Conservation (phyloP, 371 early-diverging fungal genomes). For the Rhizomucor miehei region DNA sequence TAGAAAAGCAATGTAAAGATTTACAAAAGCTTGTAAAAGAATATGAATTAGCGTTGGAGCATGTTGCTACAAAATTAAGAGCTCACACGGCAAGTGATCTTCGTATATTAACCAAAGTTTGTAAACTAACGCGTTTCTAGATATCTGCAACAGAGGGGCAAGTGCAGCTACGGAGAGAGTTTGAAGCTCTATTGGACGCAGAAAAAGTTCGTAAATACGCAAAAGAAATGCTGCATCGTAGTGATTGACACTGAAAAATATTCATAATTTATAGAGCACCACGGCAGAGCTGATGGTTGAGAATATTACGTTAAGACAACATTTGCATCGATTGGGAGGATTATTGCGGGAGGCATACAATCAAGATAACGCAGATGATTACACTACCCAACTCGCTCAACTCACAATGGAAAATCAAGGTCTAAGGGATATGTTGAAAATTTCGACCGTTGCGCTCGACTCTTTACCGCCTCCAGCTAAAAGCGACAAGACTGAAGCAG, state of each 20-base stretch:
- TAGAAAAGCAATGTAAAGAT: constrained; percentile 27
- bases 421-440: constrained; percentile 21
- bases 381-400: constrained; percentile 22
- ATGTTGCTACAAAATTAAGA: constrained; percentile 29
- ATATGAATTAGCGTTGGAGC: constrained; percentile 30
- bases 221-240: not conserved
- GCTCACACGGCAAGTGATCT: constrained; percentile 22
- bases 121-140: constrained; percentile 9
- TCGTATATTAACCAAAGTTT: not conserved
- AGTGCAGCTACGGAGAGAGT: constrained; percentile 30
- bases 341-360: constrained; percentile 21
- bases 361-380: constrained; percentile 11
- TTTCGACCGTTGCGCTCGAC: constrained; percentile 6
- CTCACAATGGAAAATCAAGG: constrained; percentile 29
- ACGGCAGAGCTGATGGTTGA: constrained; percentile 40
- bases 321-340: constrained; percentile 23
- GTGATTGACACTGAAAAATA: no score
- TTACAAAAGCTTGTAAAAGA: constrained; percentile 28
- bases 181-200: constrained; percentile 41
- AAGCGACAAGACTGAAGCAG: not conserved
- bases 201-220: constrained; percentile 30
- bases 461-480: not conserved
- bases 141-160: constrained; percentile 33
- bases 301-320: constrained; percentile 35
- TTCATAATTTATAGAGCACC: constrained; percentile 33